These are phyloP conservation scores for Stagonosporopsis chrysanthemi DNA, from an alignment of 2,329 filamentous ascomycete genomes.

Conservation along the genomic window DNA sequence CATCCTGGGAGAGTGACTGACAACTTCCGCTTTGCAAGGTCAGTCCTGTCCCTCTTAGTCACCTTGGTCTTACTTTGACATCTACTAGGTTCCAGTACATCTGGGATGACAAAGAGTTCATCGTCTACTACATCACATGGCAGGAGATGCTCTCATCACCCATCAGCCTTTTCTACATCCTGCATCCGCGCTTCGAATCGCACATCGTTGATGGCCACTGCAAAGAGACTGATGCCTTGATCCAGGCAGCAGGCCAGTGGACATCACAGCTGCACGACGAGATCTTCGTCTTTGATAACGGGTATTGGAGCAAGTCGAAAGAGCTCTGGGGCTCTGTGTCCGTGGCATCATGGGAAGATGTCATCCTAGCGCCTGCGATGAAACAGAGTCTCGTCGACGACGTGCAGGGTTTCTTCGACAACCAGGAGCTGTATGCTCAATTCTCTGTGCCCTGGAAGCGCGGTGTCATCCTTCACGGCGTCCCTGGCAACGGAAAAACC, in stretches of 20 bases:
- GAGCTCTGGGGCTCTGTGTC: slow-evolving; percentile 62
- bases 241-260: slow-evolving; percentile 64
- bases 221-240: slow-evolving; percentile 55
- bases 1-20: slow-evolving; percentile 31
- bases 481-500: slow-evolving; percentile 71
- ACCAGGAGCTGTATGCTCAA: slow-evolving; percentile 50
- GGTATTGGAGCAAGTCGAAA: slow-evolving; percentile 66
- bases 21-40: slow-evolving; percentile 35
- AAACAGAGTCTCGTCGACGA: slow-evolving; percentile 69
- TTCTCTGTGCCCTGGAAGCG: slow-evolving; percentile 59
- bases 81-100: slow-evolving; percentile 35
- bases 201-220: slow-evolving; percentile 32
- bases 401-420: slow-evolving; percentile 63
- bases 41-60: background rate
- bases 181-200: slow-evolving; percentile 20
- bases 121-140: slow-evolving; percentile 41
- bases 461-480: slow-evolving; percentile 59
- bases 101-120: slow-evolving; percentile 38
- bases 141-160: slow-evolving; percentile 36
- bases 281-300: slow-evolving; percentile 70
- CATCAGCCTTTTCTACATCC: slow-evolving; percentile 31
- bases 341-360: slow-evolving; percentile 65
- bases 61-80: background rate
- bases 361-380: slow-evolving; percentile 69
- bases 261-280: slow-evolving; percentile 65